Base-by-base conservation (phyloP, 305 asterid species). In the Fraxinus baroniana region DNA sequence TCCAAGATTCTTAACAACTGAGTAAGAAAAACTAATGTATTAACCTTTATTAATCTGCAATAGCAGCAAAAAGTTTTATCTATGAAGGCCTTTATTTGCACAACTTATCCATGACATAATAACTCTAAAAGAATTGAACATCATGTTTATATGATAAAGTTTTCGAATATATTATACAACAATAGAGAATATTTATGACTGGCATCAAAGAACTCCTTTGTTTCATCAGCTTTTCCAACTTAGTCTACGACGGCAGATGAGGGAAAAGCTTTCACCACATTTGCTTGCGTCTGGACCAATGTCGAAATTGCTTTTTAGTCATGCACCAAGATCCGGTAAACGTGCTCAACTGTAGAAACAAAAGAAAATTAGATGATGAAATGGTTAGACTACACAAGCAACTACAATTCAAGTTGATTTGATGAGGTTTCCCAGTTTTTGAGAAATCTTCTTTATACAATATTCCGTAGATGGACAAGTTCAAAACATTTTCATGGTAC, bases 321-420 rank as follows among this genome's bases (percentile, higher is more conserved):
- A 90, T 85, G 84, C 98, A 91, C 97, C 99, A 94, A 55, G 97
- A 89, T 87, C 78, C 73, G 22, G 90, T 93, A 75, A 96, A 96
- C 57, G 88, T 90, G 91, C 98, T 96, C 89, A 92, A 75, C 98
- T 96, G 94, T 81, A 81, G 70, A 74, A 60, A 79, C 84, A n/a
- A 81, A 22, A 22, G 1, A 74, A 7, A 62, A 18, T 80, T 73
- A 71, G 17, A 32, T 33, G 36, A 77, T 4, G 77, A 66, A 26
- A 10, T 66, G 35, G 70, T 60, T 60, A 20, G 70, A 60, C 30
- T 20, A 20, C 70, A 60, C 70, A 20, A 20, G 30, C 70, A 60
- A 22, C 70, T 60, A 60, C 13, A 60, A 60, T 60, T 20, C 28
- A 60, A 60, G 70, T 60, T 60, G 70, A 7, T 60, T 60, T 60